Percentiles rank a stretch among this genome's conserved stretches.
These are phyloP conservation scores for Ophiostoma sp. DNA, from an alignment of 2,329 filamentous ascomycete species.

Conservation along the genomic window DNA sequence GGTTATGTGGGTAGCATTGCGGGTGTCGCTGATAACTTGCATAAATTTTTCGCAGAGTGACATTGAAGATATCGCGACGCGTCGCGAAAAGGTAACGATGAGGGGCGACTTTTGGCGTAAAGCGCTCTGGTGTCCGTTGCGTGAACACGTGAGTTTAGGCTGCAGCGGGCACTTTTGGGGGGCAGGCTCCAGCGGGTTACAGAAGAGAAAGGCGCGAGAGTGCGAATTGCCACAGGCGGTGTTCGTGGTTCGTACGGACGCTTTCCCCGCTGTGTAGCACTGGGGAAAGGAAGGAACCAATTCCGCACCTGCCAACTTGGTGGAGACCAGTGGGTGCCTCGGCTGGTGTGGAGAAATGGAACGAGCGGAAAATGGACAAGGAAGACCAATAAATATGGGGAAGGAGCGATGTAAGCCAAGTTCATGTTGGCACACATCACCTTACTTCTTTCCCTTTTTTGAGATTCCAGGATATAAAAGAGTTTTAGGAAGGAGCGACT, in stretches of 20 bases:
- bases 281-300: slow-evolving; percentile 11
- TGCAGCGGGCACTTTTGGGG: neutral
- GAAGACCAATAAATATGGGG: neutral
- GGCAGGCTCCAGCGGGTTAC: neutral
- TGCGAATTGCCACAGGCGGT: neutral
- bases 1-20: neutral
- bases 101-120: slow-evolving; percentile 13
- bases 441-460: neutral
- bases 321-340: slow-evolving; percentile 7
- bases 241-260: neutral
- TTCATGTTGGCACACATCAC: neutral
- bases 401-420: slow-evolving; percentile 1
- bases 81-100: neutral
- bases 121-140: neutral
- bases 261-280: neutral
- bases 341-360: slow-evolving; percentile 13
- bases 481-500: neutral
- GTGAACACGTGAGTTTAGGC: slow-evolving; percentile 24
- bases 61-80: neutral
- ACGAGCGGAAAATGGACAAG: neutral
- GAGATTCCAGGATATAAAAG: too few species aligned
- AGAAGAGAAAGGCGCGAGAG: neutral
- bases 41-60: neutral
- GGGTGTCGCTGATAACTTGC: neutral
- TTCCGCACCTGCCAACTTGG: slow-evolving; percentile 11